Evolutionary conservation across 2,329 filamentous ascomycete genomes (phyloP), one percentile per base, ranked within the genome.

Genomic region (Domatiomyces globalis): DNA sequence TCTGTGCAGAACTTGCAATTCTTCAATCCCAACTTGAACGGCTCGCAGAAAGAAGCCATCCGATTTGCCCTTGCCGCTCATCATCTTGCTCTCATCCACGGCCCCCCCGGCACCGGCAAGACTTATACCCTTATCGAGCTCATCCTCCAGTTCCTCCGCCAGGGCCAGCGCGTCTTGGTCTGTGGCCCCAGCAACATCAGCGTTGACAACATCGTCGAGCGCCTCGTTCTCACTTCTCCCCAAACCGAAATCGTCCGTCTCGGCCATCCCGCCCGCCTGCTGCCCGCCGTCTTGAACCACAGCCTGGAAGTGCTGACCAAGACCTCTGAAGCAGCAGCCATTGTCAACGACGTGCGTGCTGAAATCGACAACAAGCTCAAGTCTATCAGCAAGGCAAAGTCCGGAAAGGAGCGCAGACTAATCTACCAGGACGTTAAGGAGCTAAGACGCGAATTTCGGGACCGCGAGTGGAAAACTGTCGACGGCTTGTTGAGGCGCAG

Each of bases 181-280:
- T 96, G 92, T 62, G 92, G 90, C 0, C 92, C 92, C 0, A 95
- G 87, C 27, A 98, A 98, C 65, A 89, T 98, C 60, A 92, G 87
- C 0, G 92, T 98, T 1, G 92, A 98, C 75, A 98, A 98, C 63
- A 94, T 98, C 52, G 89, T 95, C 7, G 92, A 98, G 68, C 81
- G 92, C 6, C 77, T 96, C 50, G 80, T 88, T 1, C 29, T 51
- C 18, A 52, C 57, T 2, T 56, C 59, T 5, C 81, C 85, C 0
- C 88, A 87, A 62, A 75, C 95, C 1, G 84, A 87, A 0, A 87
- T 96, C 61, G 78, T 96, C 36, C 84, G 92, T 1, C 78, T 98
- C 0, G 92, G 92, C 1, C 92, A 98, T 66, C 92, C 92, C 0
- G 92, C 92, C 1, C 82, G 92, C 18, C 75, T 98, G 22, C 74